Percentiles rank a stretch among this genome's conserved stretches.
phyloP scores from a whole-genome alignment of 495 filamentous ascomycete species.

The Talaromyces thailandensis region DNA sequence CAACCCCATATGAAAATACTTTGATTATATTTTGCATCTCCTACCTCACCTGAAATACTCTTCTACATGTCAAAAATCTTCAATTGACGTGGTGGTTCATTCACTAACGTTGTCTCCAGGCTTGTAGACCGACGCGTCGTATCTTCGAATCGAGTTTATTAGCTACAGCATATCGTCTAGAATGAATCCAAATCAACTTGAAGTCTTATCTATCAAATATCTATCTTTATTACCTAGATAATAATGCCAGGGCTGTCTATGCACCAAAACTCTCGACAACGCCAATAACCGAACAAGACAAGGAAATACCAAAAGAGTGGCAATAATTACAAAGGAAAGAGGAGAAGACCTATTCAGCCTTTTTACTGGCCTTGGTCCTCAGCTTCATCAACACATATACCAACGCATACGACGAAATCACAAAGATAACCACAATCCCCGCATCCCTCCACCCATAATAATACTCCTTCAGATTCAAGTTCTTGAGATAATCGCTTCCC shows the following conservation, averaged over 20 bases:
- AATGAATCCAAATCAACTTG: background rate
- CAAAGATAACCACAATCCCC: slow-evolving; percentile 36
- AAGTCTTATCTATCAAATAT: background rate
- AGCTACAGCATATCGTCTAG: background rate
- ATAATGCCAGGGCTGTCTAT: background rate
- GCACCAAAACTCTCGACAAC: background rate
- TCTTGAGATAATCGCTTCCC: slow-evolving; percentile 30
- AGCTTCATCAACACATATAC: slow-evolving; percentile 41
- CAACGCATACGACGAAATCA: slow-evolving; percentile 33
- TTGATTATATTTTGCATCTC: slow-evolving; percentile 9
- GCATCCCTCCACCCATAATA: slow-evolving; percentile 36
- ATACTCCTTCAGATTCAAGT: slow-evolving; percentile 30
- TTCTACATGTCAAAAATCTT: background rate
- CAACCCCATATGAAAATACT: slow-evolving; percentile 30
- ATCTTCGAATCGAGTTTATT: background rate
- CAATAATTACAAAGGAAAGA: background rate
- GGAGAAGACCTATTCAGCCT: slow-evolving; percentile 17
- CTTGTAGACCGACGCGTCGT: background rate
- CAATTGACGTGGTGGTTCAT: background rate
- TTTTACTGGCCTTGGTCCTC: slow-evolving; percentile 31
- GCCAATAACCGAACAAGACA: background rate
- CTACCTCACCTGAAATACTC: slow-evolving; percentile 2
- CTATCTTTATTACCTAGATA: background rate
- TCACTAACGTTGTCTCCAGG: background rate
- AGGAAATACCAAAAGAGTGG: background rate